Evolutionary conservation across 257 asterid genomes (phyloP).

Genomic region (Parsonsia alboflavescens): DNA sequence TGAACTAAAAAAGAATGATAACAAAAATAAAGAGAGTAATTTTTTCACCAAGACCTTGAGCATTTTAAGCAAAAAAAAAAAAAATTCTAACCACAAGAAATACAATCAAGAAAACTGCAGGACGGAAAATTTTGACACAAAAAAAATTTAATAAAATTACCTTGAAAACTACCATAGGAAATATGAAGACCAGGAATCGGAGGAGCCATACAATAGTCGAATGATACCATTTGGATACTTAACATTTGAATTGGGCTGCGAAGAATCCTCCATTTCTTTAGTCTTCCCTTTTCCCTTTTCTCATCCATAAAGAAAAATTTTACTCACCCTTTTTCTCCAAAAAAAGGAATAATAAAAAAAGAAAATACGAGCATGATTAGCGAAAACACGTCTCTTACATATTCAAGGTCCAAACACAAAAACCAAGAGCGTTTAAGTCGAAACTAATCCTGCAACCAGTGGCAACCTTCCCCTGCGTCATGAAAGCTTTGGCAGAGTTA

Average conservation of each 20-base stretch:
- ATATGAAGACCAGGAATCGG: conserved; percentile 65
- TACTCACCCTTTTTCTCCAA: no score
- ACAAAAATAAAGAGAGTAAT: not conserved
- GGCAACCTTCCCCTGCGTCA: conserved; percentile 99
- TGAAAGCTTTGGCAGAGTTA: conserved; percentile 94
- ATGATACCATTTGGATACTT: conserved; percentile 74
- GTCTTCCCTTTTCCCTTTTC: not conserved
- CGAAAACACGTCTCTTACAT: no score
- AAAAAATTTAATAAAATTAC: no score
- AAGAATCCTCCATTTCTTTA: conserved; percentile 47
- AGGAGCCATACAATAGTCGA: conserved; percentile 77
- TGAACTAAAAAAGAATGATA: no score
- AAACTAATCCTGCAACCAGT: no score
- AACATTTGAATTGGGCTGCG: conserved; percentile 31
- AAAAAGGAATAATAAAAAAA: no score
- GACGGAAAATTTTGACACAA: not conserved
- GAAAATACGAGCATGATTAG: no score
- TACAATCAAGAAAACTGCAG: not conserved
- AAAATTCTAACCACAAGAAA: not conserved
- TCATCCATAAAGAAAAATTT: no score
- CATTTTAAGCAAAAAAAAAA: not conserved
- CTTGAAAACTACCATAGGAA: conserved; percentile 65
- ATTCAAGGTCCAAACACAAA: no score
- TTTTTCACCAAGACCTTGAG: not conserved
- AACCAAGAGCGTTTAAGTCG: no score